Evolutionary conservation across 768 basidiomycete species (phyloP).

Genomic region (Serendipita sp.): DNA sequence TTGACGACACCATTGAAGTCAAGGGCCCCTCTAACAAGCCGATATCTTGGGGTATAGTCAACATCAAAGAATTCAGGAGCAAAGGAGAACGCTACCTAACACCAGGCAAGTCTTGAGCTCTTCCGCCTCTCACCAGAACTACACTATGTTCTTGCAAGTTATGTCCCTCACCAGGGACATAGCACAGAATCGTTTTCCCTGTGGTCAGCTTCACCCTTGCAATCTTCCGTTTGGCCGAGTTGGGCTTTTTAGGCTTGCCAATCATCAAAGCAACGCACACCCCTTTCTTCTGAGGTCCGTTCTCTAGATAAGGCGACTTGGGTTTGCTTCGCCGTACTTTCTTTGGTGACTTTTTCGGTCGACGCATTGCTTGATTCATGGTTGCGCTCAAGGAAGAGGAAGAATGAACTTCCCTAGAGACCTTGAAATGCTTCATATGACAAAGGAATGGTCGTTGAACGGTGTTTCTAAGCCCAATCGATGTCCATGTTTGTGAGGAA

Average conservation of each 20-base stretch:
- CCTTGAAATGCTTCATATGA: too few species aligned
- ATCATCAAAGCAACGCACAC: conserved; percentile 72
- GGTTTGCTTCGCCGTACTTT: conserved; percentile 28
- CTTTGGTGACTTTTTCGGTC: conserved; percentile 33
- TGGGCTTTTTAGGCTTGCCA: conserved; percentile 89
- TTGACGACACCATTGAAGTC: conserved; percentile 86
- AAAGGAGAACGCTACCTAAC: conserved; percentile 46
- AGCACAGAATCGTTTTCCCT: conserved; percentile 79
- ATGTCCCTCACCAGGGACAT: conserved; percentile 94
- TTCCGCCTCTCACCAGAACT: conserved; percentile 83
- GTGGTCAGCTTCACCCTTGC: conserved; percentile 83
- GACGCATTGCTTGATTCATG: conserved; percentile 74
- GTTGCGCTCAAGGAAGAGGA: conserved; percentile 28
- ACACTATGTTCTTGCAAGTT: conserved; percentile 97
- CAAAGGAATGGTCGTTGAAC: too few species aligned
- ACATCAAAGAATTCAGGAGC: not conserved
- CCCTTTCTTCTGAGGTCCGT: conserved; percentile 75
- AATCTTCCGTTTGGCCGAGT: conserved; percentile 95
- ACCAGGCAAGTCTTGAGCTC: conserved; percentile 95
- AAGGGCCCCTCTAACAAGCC: conserved; percentile 79
- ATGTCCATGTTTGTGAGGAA: too few species aligned
- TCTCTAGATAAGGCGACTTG: conserved; percentile 67
- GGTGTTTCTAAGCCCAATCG: too few species aligned
- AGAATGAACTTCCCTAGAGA: too few species aligned
- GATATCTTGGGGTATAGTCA: conserved; percentile 45